Conservation (phyloP, 2,329 filamentous ascomycete species). For the Sphaerulina musiva region DNA sequence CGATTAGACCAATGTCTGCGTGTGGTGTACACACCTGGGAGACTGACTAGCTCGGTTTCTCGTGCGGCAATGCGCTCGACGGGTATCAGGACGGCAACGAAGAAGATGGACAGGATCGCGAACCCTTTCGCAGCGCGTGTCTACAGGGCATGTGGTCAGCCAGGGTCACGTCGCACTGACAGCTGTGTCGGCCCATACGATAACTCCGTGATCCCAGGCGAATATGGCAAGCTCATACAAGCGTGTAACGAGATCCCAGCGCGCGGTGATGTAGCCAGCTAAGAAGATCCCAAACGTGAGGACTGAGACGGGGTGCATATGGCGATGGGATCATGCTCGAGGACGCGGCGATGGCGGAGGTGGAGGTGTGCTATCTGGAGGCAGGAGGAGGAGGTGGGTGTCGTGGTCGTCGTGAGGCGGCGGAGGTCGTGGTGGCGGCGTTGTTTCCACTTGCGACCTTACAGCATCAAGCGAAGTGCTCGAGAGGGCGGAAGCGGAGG, state of each 20-base stretch:
- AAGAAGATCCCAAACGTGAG: constrained; percentile 97
- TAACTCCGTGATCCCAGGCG: constrained; percentile 96
- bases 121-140: constrained; percentile 82
- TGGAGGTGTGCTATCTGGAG: neutral
- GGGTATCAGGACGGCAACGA: constrained; percentile 76
- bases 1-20: constrained; percentile 22
- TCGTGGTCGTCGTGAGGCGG: neutral
- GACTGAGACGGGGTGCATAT: constrained; percentile 95
- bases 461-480: too few species aligned
- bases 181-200: constrained; percentile 51
- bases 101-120: constrained; percentile 71
- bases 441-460: too few species aligned
- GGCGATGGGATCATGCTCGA: constrained; percentile 11
- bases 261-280: constrained; percentile 97
- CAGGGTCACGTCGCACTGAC: neutral
- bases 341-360: neutral
- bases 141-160: constrained; percentile 41
- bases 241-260: constrained; percentile 96
- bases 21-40: constrained; percentile 1
- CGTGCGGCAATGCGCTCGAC: constrained; percentile 73
- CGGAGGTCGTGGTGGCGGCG: too few species aligned
- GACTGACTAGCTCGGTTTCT: constrained; percentile 71
- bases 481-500: too few species aligned
- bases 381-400: neutral
- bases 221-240: constrained; percentile 96